These are phyloP conservation scores for Neurospora sublineolata DNA, from an alignment of 495 filamentous ascomycete species.

Conservation along the genomic window DNA sequence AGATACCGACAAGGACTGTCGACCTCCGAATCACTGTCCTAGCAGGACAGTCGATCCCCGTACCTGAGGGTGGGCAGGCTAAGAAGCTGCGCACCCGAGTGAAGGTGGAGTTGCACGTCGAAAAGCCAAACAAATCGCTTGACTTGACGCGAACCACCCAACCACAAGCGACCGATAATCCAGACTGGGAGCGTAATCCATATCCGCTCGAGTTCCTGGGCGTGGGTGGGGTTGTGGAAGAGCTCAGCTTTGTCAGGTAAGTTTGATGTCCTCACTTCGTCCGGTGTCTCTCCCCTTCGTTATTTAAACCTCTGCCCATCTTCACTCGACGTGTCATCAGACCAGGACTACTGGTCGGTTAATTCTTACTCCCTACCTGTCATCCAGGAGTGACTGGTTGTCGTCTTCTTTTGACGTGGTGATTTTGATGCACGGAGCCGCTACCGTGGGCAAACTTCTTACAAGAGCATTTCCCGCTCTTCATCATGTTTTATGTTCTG, in stretches of 20 bases:
- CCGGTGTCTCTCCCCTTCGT: neutral
- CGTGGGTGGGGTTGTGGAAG: slow-evolving; percentile 29
- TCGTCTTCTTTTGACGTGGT: neutral
- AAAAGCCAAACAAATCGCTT: slow-evolving; percentile 34
- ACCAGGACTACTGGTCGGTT: neutral
- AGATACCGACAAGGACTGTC: slow-evolving; percentile 17
- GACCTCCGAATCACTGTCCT: slow-evolving; percentile 34
- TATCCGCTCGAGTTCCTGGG: slow-evolving; percentile 26
- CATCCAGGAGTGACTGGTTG: neutral
- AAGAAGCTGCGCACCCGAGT: slow-evolving; percentile 36
- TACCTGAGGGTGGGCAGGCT: slow-evolving; percentile 16
- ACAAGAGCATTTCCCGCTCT: neutral
- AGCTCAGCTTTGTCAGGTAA: slow-evolving; percentile 40
- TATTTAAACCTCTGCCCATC: neutral
- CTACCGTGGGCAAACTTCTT: neutral
- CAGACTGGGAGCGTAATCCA: slow-evolving; percentile 25
- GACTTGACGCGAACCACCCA: slow-evolving; percentile 25
- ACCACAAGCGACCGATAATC: slow-evolving; percentile 26
- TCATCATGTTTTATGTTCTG: neutral
- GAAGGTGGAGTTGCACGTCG: slow-evolving; percentile 71
- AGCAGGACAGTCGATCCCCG: slow-evolving; percentile 32
- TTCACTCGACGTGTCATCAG: neutral
- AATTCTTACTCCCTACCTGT: neutral
- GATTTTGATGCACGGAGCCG: neutral
- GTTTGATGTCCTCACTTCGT: slow-evolving; percentile 1